Conservation (phyloP, 2,329 filamentous ascomycete genomes). For the Ramularia collo-cygni region DNA sequence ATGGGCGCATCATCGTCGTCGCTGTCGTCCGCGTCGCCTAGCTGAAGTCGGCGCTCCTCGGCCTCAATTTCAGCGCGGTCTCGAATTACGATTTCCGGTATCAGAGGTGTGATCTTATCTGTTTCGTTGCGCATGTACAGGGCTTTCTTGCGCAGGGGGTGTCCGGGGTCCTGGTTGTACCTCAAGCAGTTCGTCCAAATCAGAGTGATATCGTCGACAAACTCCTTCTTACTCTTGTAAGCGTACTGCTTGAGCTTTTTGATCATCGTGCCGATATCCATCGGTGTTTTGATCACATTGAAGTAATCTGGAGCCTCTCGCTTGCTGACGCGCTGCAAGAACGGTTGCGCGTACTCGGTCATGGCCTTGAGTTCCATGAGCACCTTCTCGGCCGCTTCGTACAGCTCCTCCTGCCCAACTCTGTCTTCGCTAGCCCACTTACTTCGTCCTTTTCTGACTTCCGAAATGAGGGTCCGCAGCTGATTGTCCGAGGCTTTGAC, state of each 20-base stretch:
- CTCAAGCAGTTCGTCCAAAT: constrained; percentile 97
- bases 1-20: constrained; percentile 73
- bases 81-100: constrained; percentile 84
- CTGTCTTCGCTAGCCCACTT: constrained; percentile 99
- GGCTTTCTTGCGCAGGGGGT: constrained; percentile 85
- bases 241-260: constrained; percentile 75
- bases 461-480: constrained; percentile 85
- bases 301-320: constrained; percentile 95
- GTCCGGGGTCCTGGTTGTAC: constrained; percentile 85
- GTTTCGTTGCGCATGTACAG: constrained; percentile 96
- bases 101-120: constrained; percentile 89
- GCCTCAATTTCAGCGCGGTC: constrained; percentile 87
- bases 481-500: constrained; percentile 91
- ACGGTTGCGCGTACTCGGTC: constrained; percentile 95
- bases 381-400: constrained; percentile 94
- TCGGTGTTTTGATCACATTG: constrained; percentile 86
- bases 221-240: constrained; percentile 73
- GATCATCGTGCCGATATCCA: constrained; percentile 97
- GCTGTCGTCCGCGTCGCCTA: constrained; percentile 80
- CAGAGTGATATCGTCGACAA: constrained; percentile 84
- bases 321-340: constrained; percentile 91
- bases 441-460: constrained; percentile 94
- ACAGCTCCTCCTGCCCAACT: constrained; percentile 93
- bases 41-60: constrained; percentile 67
- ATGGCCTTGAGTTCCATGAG: constrained; percentile 94